A percentile compares a stretch with the other conserved stretches of the same genome.
These are phyloP conservation scores for Alternaria ethzedia DNA, from an alignment of 2,329 filamentous ascomycete genomes.

Conservation along the genomic window DNA sequence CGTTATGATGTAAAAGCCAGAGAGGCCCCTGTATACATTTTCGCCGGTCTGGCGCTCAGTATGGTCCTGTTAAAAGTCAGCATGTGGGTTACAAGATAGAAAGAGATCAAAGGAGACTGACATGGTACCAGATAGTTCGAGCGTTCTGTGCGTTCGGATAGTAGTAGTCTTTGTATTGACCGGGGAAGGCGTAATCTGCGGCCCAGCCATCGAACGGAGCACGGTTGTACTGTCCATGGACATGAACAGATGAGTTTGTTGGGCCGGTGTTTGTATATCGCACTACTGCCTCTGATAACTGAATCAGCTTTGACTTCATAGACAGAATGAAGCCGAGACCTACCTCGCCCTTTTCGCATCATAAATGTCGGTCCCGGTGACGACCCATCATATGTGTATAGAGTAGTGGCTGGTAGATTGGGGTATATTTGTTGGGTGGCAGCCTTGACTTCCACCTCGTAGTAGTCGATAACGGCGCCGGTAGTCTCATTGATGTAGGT, in stretches of 20 bases:
- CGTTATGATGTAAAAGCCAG: conserved; percentile 62
- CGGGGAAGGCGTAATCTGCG: conserved; percentile 57
- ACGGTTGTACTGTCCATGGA: conserved; percentile 60
- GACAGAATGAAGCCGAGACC: neutral
- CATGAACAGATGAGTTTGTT: conserved; percentile 57
- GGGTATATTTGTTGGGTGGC: conserved; percentile 55
- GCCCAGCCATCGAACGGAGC: conserved; percentile 63
- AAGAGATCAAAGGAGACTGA: conserved; percentile 38
- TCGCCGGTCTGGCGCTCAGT: conserved; percentile 55
- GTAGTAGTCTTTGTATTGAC: conserved; percentile 68
- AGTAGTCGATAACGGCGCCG: conserved; percentile 54
- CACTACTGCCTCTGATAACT: conserved; percentile 57
- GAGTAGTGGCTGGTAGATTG: conserved; percentile 46
- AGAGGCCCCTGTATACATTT: conserved; percentile 64
- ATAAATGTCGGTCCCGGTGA: conserved; percentile 62
- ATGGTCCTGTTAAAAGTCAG: conserved; percentile 42
- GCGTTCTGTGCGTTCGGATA: conserved; percentile 64
- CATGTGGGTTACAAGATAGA: neutral
- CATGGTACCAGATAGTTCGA: conserved; percentile 65
- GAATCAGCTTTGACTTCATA: neutral
- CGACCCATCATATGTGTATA: conserved; percentile 62
- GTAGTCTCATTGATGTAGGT: conserved; percentile 46
- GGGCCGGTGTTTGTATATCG: conserved; percentile 60
- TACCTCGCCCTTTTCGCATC: conserved; percentile 53
- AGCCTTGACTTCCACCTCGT: conserved; percentile 52